Evolutionary conservation across 768 basidiomycete species (phyloP), one percentile per base, ranked within the genome.

Genomic region (Xerocomus spinulosus): DNA sequence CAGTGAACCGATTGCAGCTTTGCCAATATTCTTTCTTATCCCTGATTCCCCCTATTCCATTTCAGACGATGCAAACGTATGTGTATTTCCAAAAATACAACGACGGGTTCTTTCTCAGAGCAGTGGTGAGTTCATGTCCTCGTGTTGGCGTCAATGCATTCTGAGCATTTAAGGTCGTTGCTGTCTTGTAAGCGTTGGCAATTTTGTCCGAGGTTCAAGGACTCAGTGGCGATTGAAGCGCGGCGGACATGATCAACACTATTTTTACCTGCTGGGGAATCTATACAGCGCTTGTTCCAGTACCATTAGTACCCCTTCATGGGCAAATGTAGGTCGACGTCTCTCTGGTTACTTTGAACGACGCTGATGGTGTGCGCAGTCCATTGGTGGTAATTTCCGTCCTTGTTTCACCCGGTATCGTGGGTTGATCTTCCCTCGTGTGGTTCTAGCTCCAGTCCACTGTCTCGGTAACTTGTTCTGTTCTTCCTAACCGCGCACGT

Each of bases 221-320:
- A n/a, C n/a, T n/a, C n/a, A n/a, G n/a, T n/a, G n/a, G n/a, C n/a
- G n/a, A n/a, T n/a, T 14, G n/a, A 32, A 55, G 54, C 18, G 7
- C 52, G n/a, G 41, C 49, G 15, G 54, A 56, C 24, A 45, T 56
- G 55, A 7, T 52, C 34, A 56, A 48, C 23, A 37, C 46, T 5
- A 24, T 52, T 21, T 45, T 56, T 10, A n/a, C 14, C 13, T 32
- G 38, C 18, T 55, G 53, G 54, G 54, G 25, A 13, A 41, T 55
- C 7, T 52, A 52, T 10, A 8, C 42, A 37, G 35, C 42, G 18
- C 40, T 57, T 14, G 25, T 57, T 13, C 39, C 44, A 23, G 46
- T 20, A 3, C 50, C 46, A 18, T 21, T 45, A 10, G 25, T 39
- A 23, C 46, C 49, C 9, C 23, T 46, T 13, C 29, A 33, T 30